phyloP scores from a whole-genome alignment of 192 early-diverging fungal genomes.

The Entomortierella beljakovae region DNA sequence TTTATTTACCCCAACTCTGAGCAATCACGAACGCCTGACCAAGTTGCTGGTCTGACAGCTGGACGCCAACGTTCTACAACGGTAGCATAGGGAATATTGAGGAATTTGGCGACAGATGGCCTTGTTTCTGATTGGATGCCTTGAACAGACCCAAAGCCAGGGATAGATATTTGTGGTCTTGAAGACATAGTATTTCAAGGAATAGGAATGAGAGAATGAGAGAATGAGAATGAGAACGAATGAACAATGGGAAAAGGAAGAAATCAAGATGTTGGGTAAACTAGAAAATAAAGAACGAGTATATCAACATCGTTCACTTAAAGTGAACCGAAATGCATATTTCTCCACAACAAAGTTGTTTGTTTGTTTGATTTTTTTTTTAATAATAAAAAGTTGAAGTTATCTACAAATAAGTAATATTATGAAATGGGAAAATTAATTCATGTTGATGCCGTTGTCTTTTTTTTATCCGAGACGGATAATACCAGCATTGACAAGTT shows the following conservation, averaged over 20 bases:
- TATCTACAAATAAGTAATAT: no score
- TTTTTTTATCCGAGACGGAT: slow-evolving; percentile 73
- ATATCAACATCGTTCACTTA: no score
- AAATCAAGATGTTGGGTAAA: no score
- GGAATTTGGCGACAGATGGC: slow-evolving; percentile 14
- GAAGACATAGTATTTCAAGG: background rate
- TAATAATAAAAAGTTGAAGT: no score
- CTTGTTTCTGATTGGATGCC: slow-evolving; percentile 34
- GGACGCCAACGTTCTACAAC: slow-evolving; percentile 16
- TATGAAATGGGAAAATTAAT: slow-evolving; percentile 52
- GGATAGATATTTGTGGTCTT: slow-evolving; percentile 21
- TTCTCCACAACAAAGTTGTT: no score
- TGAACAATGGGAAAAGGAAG: background rate
- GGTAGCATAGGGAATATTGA: slow-evolving; percentile 29
- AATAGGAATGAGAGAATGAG: slow-evolving; percentile 15
- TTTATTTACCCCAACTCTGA: slow-evolving; percentile 11
- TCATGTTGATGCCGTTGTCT: slow-evolving; percentile 50
- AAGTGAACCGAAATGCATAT: background rate
- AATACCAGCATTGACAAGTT: slow-evolving; percentile 91
- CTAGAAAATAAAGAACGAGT: no score
- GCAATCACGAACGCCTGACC: slow-evolving; percentile 21
- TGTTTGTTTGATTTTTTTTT: no score
- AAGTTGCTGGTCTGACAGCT: background rate
- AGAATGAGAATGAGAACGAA: background rate
- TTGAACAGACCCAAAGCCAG: slow-evolving; percentile 32